A percentile compares a stretch with the other conserved stretches of the same genome.
Conservation (phyloP, 108 stramenopile species). For the Chaetoceros tenuissimus region DNA sequence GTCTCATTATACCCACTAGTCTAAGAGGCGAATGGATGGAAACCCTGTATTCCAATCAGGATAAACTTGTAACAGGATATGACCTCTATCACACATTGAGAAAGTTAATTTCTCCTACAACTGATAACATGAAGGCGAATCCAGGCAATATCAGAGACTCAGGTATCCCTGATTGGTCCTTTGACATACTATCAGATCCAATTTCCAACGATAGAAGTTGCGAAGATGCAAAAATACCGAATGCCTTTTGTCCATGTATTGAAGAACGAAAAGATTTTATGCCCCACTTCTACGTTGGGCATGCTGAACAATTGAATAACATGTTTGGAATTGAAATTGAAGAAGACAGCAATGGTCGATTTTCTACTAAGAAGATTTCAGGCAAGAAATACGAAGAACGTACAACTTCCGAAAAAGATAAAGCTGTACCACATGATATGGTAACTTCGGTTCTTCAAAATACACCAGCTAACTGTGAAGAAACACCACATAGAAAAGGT, state of each 20-base stretch:
- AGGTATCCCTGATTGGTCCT: constrained; percentile 37
- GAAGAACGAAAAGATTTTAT: too few species aligned
- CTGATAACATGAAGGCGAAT: background rate
- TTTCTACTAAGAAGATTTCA: too few species aligned
- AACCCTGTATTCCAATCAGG: constrained; percentile 25
- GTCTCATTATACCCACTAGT: constrained; percentile 30
- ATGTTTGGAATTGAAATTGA: too few species aligned
- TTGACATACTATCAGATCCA: constrained; percentile 16
- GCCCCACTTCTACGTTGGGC: too few species aligned
- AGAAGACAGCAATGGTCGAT: too few species aligned
- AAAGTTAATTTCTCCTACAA: constrained; percentile 14
- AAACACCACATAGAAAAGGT: too few species aligned
- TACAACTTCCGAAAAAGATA: too few species aligned
- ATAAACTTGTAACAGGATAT: constrained; percentile 27
- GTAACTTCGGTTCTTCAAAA: too few species aligned
- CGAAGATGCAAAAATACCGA: constrained; percentile 21
- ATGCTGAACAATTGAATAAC: too few species aligned
- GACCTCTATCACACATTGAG: constrained; percentile 37
- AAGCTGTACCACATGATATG: too few species aligned
- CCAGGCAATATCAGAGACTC: background rate
- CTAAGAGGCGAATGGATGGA: constrained; percentile 14
- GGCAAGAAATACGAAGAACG: too few species aligned
- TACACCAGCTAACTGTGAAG: too few species aligned
- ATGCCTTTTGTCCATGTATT: constrained; percentile 10
- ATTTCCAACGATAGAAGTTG: constrained; percentile 22